These are phyloP conservation scores for Lodderomyces parapsilosis DNA, from an alignment of 1,139 yeast species.

Conservation along the genomic window DNA sequence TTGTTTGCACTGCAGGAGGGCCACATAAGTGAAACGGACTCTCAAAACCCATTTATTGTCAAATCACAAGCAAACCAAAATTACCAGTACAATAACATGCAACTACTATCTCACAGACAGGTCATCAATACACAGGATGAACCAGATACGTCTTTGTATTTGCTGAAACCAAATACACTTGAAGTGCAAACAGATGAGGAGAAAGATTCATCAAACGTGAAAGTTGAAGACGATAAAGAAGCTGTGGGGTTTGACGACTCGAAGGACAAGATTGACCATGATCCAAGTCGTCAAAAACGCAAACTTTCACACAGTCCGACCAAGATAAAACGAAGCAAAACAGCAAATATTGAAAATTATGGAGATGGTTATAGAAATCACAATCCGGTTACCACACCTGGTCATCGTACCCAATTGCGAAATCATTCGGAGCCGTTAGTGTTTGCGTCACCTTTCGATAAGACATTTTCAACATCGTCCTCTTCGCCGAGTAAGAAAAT, in stretches of 20 bases:
- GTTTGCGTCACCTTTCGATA: slow-evolving; percentile 15
- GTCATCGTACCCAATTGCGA: slow-evolving; percentile 8
- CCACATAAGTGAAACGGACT: not conserved
- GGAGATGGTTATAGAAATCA: not conserved
- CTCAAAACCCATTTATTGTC: not conserved
- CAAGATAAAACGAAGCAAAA: slow-evolving; percentile 9
- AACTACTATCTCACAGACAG: slow-evolving; percentile 15
- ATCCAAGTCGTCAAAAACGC: slow-evolving; percentile 10
- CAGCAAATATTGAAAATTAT: slow-evolving; percentile 1
- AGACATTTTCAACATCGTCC: slow-evolving; percentile 6
- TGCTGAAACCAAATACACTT: slow-evolving; percentile 1
- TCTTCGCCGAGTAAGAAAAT: slow-evolving; percentile 11
- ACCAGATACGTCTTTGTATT: not conserved
- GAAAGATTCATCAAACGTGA: slow-evolving; percentile 10
- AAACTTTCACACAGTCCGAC: slow-evolving; percentile 6
- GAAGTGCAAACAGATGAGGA: slow-evolving; percentile 14
- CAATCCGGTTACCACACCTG: not conserved
- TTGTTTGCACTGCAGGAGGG: not conserved
- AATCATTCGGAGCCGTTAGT: slow-evolving; percentile 13
- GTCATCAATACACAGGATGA: slow-evolving; percentile 22
- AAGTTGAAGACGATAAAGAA: not conserved
- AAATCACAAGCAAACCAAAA: not conserved
- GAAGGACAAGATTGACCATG: slow-evolving; percentile 7
- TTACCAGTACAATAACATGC: not conserved
- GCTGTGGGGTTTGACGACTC: slow-evolving; percentile 10